phyloP scores from a whole-genome alignment of 2,329 filamentous ascomycete genomes.

The Monilinia polystroma region DNA sequence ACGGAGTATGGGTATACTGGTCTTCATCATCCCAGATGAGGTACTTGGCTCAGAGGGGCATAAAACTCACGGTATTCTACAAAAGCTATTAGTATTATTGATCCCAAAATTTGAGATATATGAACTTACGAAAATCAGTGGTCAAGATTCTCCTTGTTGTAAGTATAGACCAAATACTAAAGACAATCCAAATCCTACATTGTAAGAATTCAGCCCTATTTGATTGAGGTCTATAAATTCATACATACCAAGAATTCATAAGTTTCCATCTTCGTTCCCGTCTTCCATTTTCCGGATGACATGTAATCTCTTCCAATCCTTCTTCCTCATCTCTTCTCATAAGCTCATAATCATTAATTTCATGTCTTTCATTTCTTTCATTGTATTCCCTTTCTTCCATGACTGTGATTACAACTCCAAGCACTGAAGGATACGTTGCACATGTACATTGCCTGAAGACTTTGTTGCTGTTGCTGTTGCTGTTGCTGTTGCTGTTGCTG shows the following conservation, averaged over 20 bases:
- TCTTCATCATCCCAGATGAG: background rate
- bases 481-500: background rate
- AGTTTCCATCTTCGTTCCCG: constrained; percentile 19
- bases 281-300: background rate
- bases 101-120: background rate
- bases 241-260: constrained; percentile 13
- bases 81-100: background rate
- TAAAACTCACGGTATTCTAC: constrained; percentile 18
- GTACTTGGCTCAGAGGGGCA: background rate
- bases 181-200: constrained; percentile 18
- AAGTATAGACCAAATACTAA: constrained; percentile 18
- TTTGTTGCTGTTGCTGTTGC: no score
- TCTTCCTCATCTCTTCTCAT: constrained; percentile 20
- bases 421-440: background rate
- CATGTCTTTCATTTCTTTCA: background rate
- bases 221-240: background rate
- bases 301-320: background rate
- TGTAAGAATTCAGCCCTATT: background rate
- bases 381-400: constrained; percentile 19
- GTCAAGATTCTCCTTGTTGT: constrained; percentile 31
- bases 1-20: background rate
- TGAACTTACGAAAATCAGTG: constrained; percentile 34
- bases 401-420: constrained; percentile 6
- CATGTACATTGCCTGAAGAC: background rate
- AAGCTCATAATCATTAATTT: background rate